Evolutionary conservation across 192 early-diverging fungal species (phyloP), one percentile per base, ranked within the genome.

Genomic region (Geranomyces michiganensis): DNA sequence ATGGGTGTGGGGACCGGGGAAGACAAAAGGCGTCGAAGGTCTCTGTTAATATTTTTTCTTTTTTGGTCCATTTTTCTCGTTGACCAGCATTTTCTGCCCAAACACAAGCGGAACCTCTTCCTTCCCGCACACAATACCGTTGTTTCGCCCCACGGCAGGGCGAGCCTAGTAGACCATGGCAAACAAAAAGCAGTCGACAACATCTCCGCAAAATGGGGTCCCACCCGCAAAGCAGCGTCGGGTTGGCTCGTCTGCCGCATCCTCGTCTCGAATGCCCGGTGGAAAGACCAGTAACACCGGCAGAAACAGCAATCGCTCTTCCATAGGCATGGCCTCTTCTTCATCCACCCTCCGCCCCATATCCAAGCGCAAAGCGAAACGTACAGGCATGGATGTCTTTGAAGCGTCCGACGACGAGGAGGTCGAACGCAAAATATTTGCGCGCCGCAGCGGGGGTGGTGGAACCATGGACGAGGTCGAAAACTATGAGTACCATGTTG

Each of bases 401-500:
- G 71, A 76, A 31, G 72, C 56, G 43, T 58, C 69, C 27, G 75
- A 77, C 43, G 62, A 41, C 27, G 78, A 75, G 0, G 71, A 77
- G 32, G 62, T 73, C 22, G 68, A 68, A 17, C 26, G 67, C 22
- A 47, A 70, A 45, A 55, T 72, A 7, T 29, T 69, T 8, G 62
- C 70, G 36, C 24, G 67, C 15, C 68, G 75, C n/a, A 66, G 66
- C 13, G 75, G 72, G 6, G 64, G 72, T 3, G 59, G 51, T 7
- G 64, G 13, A 32, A 73, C 30, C 22, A 64, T 88, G 58, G 90
- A 91, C 60, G 76, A 83, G 46, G 84, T 89, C 44, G 86, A 87
- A 14, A 88, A 87, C 67, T 83, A 86, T 53, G 88, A 91, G 66
- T 93, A 91, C 76, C 84, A 93, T 61, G 84, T 87, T 7, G 91